Evolutionary conservation across 495 filamentous ascomycete genomes (phyloP).

Genomic region (Penicillium flavigenum): DNA sequence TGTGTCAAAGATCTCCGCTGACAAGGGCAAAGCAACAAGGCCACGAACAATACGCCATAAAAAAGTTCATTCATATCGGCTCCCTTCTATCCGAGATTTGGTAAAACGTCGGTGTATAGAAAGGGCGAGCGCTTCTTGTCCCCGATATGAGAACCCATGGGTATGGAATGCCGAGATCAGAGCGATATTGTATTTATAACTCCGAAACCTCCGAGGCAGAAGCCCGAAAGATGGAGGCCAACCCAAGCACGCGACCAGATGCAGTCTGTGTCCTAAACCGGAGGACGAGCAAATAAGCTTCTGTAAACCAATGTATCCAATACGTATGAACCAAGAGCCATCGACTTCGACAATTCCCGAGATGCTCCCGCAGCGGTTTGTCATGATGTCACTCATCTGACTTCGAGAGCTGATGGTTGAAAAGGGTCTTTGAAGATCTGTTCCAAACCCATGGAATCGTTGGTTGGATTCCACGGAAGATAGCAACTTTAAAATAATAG

Average conservation of each 20-base stretch:
- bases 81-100: background rate
- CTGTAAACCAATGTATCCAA: too few species aligned
- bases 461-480: background rate
- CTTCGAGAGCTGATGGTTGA: background rate
- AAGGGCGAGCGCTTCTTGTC: background rate
- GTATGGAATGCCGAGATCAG: background rate
- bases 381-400: background rate
- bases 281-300: background rate
- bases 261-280: background rate
- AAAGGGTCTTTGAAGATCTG: background rate
- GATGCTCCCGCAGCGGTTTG: too few species aligned
- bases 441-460: background rate
- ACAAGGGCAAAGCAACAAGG: background rate
- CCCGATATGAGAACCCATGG: background rate
- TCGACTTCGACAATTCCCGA: background rate
- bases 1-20: background rate
- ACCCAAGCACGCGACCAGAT: background rate
- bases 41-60: background rate
- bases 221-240: background rate
- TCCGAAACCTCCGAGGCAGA: background rate
- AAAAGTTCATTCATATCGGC: background rate
- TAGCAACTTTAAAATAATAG: background rate
- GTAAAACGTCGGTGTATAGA: background rate
- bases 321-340: background rate
- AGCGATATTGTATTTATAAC: background rate